Conservation (phyloP, 2,329 filamentous ascomycete species). For the Beauveria pseudobassiana region DNA sequence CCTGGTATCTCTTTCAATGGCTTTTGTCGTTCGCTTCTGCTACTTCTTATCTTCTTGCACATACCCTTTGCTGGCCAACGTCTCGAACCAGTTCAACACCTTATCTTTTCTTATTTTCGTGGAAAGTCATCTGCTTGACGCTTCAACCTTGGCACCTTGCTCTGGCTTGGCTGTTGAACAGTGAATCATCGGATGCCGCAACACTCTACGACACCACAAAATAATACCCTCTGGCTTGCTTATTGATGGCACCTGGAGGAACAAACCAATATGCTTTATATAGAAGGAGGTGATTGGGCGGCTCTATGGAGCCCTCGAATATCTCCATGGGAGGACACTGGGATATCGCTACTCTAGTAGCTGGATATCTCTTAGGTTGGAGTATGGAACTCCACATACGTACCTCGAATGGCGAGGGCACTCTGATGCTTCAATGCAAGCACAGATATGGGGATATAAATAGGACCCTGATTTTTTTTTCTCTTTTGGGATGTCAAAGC, state of each 20-base stretch:
- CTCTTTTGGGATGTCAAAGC: constrained; percentile 2
- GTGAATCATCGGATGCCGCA: constrained; percentile 6
- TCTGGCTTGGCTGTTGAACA: constrained; percentile 8
- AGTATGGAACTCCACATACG: background rate
- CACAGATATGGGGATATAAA: constrained; percentile 6
- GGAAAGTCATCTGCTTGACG: background rate
- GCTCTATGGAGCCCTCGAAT: background rate
- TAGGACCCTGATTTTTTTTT: constrained; percentile 10
- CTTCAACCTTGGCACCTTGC: constrained; percentile 3
- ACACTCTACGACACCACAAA: constrained; percentile 1
- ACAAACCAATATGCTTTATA: constrained; percentile 5
- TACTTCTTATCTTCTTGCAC: constrained; percentile 12
- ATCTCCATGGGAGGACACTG: background rate
- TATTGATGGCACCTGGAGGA: background rate
- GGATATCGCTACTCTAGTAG: background rate
- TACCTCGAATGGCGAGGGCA: constrained; percentile 1
- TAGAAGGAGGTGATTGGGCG: background rate
- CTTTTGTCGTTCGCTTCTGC: constrained; percentile 7
- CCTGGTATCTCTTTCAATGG: constrained; percentile 3
- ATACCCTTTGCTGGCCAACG: constrained; percentile 11
- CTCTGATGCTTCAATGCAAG: background rate
- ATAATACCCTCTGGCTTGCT: background rate
- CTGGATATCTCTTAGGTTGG: background rate
- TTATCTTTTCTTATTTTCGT: background rate
- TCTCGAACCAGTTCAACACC: constrained; percentile 11